Evolutionary conservation across 208 protist species (phyloP), one percentile per base, ranked within the genome.

Genomic region (Herpetomonas tarakana): DNA sequence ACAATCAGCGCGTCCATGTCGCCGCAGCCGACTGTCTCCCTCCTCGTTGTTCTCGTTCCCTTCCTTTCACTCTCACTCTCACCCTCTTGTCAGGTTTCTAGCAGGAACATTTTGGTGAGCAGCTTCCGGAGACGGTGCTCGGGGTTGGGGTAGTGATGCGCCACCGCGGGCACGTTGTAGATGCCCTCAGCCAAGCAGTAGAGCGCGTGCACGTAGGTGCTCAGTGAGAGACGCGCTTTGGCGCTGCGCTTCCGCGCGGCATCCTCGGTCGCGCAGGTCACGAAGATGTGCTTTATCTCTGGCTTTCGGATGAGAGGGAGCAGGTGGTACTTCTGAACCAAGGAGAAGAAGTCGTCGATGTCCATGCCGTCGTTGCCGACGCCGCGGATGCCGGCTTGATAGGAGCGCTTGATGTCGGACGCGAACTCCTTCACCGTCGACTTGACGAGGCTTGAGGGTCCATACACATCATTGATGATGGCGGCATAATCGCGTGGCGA

Each of bases 21-120:
- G n/a, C n/a, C n/a, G n/a, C n/a, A n/a, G n/a, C n/a, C n/a, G n/a
- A n/a, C n/a, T n/a, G n/a, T n/a, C n/a, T n/a, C n/a, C n/a, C n/a
- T n/a, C n/a, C n/a, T n/a, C n/a, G n/a, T n/a, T n/a, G n/a, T n/a
- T n/a, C n/a, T n/a, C n/a, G n/a, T n/a, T n/a, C n/a, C n/a, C n/a
- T n/a, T n/a, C n/a, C n/a, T n/a, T n/a, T n/a, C n/a, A n/a, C n/a
- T n/a, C n/a, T n/a, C n/a, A n/a, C n/a, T n/a, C n/a, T n/a, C n/a
- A n/a, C n/a, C n/a, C n/a, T n/a, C n/a, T n/a, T n/a, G n/a, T n/a
- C n/a, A n/a, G n/a, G n/a, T n/a, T n/a, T n/a, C 66, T 4, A 91
- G 54, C 11, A 91, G 30, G 58, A 81, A 86, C 80, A 88, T 88
- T 58, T 83, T 87, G 1, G 81, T 59, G 11, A 91, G 59, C 18